phyloP scores from a whole-genome alignment of 2,329 filamentous ascomycete genomes.

The Nigrospora sphaerica region DNA sequence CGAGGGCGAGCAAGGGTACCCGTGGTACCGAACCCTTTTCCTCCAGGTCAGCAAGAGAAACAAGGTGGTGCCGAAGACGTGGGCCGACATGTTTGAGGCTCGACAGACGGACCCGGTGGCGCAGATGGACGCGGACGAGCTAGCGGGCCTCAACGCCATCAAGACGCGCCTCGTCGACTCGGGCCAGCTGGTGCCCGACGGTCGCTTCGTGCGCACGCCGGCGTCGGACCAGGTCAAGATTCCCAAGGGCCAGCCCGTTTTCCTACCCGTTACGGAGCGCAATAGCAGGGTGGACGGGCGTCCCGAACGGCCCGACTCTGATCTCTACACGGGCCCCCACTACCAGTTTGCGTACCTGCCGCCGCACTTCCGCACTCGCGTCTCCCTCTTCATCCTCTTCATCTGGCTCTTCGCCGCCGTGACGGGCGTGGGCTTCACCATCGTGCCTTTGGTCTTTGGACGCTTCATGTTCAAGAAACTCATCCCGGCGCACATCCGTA shows the following conservation, averaged over 20 bases:
- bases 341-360: conserved; percentile 76
- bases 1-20: conserved; percentile 17
- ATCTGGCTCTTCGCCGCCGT: conserved; percentile 92
- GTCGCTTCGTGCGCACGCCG: conserved; percentile 83
- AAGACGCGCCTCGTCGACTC: conserved; percentile 40
- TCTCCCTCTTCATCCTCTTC: conserved; percentile 78
- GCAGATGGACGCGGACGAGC: conserved; percentile 26
- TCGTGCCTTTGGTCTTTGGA: conserved; percentile 80
- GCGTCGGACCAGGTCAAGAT: conserved; percentile 94
- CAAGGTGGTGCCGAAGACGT: conserved; percentile 46
- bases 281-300: conserved; percentile 59
- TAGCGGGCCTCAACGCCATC: conserved; percentile 22
- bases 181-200: conserved; percentile 57
- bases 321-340: conserved; percentile 49
- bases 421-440: conserved; percentile 78
- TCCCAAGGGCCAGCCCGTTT: conserved; percentile 74
- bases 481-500: conserved; percentile 63
- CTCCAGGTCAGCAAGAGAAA: conserved; percentile 37
- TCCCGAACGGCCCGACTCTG: conserved; percentile 44
- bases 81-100: conserved; percentile 47
- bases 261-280: conserved; percentile 65
- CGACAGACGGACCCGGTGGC: conserved; percentile 35
- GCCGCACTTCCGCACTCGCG: conserved; percentile 71
- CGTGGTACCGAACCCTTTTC: conserved; percentile 35
- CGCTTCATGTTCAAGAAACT: conserved; percentile 68